phyloP scores from a whole-genome alignment of 345 rosid genomes.

The Leavenworthia alabamica region DNA sequence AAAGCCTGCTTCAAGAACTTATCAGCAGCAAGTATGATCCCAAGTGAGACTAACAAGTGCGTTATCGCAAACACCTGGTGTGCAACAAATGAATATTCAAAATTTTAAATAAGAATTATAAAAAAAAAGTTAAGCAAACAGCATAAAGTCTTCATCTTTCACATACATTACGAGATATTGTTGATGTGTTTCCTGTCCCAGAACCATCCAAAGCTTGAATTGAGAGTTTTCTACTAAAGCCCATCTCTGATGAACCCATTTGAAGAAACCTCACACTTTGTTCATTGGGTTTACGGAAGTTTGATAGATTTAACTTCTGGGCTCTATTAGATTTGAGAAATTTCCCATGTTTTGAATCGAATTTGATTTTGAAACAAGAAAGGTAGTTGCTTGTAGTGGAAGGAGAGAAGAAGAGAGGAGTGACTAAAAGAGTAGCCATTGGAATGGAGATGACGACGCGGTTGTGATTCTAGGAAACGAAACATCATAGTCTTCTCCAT shows the following conservation, averaged over 20 bases:
- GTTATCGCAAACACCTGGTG: slow-evolving; percentile 49
- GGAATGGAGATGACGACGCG: slow-evolving; percentile 20
- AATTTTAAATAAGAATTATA: not conserved
- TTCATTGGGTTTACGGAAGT: not conserved
- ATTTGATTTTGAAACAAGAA: slow-evolving; percentile 7
- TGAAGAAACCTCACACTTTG: slow-evolving; percentile 37
- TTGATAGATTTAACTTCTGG: slow-evolving; percentile 13
- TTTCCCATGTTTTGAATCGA: not conserved
- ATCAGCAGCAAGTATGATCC: slow-evolving; percentile 73
- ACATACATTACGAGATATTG: slow-evolving; percentile 44
- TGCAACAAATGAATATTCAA: not conserved
- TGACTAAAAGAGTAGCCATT: slow-evolving; percentile 44
- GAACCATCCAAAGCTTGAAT: slow-evolving; percentile 38
- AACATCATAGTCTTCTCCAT: slow-evolving; percentile 25
- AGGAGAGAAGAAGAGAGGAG: slow-evolving; percentile 25
- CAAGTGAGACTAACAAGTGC: slow-evolving; percentile 79
- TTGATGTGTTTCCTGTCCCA: slow-evolving; percentile 39
- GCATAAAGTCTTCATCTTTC: not conserved
- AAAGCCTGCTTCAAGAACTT: slow-evolving; percentile 66
- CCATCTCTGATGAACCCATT: slow-evolving; percentile 31
- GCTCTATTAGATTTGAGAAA: not conserved
- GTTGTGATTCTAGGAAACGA: slow-evolving; percentile 2
- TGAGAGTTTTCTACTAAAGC: slow-evolving; percentile 25
- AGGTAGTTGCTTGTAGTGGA: not conserved
- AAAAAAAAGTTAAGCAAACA: not conserved